Evolutionary conservation across 768 basidiomycete genomes (phyloP), one percentile per base, ranked within the genome.

Genomic region (Psilocybe cyanescens): DNA sequence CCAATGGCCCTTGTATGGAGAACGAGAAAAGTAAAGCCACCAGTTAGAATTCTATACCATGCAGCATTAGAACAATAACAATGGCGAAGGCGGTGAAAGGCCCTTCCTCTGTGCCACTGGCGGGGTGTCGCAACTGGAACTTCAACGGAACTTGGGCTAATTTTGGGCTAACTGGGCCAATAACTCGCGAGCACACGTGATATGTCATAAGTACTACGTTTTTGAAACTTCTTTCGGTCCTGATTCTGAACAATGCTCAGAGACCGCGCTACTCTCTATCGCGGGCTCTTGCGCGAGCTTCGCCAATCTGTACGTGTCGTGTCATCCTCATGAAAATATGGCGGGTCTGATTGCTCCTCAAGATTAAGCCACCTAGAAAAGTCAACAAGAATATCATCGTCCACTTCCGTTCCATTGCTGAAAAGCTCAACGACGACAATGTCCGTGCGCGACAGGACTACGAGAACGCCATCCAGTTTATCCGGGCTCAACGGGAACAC

Each of bases 401-500:
- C 35, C 82, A 79, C 66, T 79, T 90, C 62, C 88, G 90, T 28
- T 65, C 76, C 4, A 68, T 90, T 53, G 81, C 86, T 33, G 84
- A 86, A 64, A 73, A 76, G 58, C 70, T 72, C 33, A 67, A 74
- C 54, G 67, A 67, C 58, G 67, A 72, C 8, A 65, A 72, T 9
- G 67, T 68, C 45, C 61, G 63, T 35, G 60, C 84, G 30, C 70
- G 78, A 14, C 74, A 77, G 9, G 87, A 88, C 65, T 71, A 87
- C n/a, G 76, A 84, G 60, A 86, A 89, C 65, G 79, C 83, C 2
- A 72, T 86, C 44, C 79, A 86, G 4, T 94, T 95, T 72, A 71
- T 97, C 73, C 77, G 78, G 46, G 86, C 92, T 7, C 89, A 93
- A 69, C 78, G 91, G 61, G 83, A 86, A 69, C 81, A 97, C 79